A percentile compares a stretch with the other conserved stretches of the same genome.
phyloP scores from a whole-genome alignment of 306 rosid species.

The Prunus mira region DNA sequence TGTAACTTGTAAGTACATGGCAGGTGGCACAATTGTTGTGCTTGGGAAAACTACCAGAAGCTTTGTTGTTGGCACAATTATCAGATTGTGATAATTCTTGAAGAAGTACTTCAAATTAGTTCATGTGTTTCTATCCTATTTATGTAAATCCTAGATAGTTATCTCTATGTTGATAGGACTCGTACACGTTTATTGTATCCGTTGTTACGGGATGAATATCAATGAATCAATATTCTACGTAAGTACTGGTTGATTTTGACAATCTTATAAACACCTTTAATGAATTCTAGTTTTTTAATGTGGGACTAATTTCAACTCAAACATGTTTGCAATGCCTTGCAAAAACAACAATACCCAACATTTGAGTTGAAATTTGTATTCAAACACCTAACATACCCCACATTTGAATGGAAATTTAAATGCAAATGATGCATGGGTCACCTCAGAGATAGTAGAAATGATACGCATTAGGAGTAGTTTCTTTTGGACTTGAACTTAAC shows the following conservation, averaged over 20 bases:
- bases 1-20: constrained; percentile 73
- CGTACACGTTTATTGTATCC: constrained; percentile 54
- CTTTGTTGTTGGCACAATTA: constrained; percentile 71
- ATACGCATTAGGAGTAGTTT: too few species aligned
- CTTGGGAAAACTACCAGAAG: constrained; percentile 89
- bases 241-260: constrained; percentile 67
- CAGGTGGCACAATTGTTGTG: constrained; percentile 88
- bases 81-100: constrained; percentile 50
- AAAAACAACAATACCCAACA: too few species aligned
- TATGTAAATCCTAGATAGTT: constrained; percentile 79
- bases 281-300: too few species aligned
- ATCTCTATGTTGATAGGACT: constrained; percentile 64
- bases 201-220: constrained; percentile 74
- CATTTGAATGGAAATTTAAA: too few species aligned
- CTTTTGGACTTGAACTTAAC: too few species aligned
- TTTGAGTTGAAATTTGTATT: too few species aligned
- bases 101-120: too few species aligned
- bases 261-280: constrained; percentile 21
- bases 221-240: constrained; percentile 64
- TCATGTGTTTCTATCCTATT: constrained; percentile 43
- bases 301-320: too few species aligned
- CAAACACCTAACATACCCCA: too few species aligned
- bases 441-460: too few species aligned
- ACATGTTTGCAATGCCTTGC: too few species aligned
- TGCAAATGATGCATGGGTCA: too few species aligned